These are phyloP conservation scores for Mucor piriformis DNA, from an alignment of 371 early-diverging fungal genomes.

Conservation along the genomic window DNA sequence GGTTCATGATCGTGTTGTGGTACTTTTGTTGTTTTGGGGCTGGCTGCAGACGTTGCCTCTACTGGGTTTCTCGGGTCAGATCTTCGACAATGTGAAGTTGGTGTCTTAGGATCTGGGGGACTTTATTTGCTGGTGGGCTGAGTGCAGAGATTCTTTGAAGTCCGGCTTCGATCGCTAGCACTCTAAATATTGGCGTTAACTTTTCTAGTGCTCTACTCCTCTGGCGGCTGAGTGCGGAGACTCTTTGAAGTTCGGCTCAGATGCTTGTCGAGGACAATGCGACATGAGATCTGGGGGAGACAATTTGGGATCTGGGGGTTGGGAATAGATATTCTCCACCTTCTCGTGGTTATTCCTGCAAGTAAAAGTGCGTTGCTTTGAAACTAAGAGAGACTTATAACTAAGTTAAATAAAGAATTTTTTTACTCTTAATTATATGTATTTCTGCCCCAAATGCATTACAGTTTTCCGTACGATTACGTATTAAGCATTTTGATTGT, in stretches of 20 bases:
- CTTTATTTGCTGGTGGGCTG: background rate
- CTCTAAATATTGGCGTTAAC: constrained; percentile 5
- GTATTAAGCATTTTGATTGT: too few relatives aligned
- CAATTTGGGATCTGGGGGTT: constrained; percentile 15
- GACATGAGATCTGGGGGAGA: too few relatives aligned
- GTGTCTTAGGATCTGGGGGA: constrained; percentile 4
- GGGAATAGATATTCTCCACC: constrained; percentile 13
- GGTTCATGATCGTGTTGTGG: too few relatives aligned
- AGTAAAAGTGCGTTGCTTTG: constrained; percentile 13
- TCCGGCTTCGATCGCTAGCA: constrained; percentile 11
- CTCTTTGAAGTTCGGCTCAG: background rate
- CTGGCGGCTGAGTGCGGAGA: constrained; percentile 6
- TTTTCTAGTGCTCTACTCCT: background rate
- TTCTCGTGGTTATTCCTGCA: constrained; percentile 19
- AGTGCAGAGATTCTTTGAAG: constrained; percentile 7
- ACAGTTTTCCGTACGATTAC: too few relatives aligned
- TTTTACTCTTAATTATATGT: constrained; percentile 2
- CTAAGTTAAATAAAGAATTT: constrained; percentile 1
- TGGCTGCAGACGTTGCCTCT: constrained; percentile 23
- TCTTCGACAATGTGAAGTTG: background rate
- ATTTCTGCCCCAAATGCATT: too few relatives aligned
- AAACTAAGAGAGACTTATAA: constrained; percentile 19
- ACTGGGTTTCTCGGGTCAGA: constrained; percentile 22
- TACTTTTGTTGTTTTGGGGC: background rate
- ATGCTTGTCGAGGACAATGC: too few relatives aligned